Base-by-base conservation (phyloP, 768 basidiomycete genomes). In the Serendipita vermifera region DNA sequence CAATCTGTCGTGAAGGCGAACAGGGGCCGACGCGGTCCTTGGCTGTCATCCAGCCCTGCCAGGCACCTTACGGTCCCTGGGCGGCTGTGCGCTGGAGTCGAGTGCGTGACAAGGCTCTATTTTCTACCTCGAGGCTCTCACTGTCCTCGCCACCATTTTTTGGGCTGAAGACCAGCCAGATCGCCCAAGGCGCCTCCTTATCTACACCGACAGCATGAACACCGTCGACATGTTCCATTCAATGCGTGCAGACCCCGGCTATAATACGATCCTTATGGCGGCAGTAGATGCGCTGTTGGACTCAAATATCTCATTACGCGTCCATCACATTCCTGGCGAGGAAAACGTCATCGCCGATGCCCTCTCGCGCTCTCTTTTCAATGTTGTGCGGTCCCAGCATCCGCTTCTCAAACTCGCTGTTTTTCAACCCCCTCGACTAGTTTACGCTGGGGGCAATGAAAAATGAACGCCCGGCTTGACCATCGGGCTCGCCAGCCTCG, bases 261-360 rank as follows among this genome's bases (percentile, higher is more conserved):
- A 64, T 61, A 72, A 71, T 55, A 26, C 33, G 3, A 38, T 72
- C 3, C 55, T 71, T 1, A 39, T 48, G 24, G 35, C 27, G 6
- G 61, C 64, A 0, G 59, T 64, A 1, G 60, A 66, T 54, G 24
- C 64, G 1, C 24, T 67, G 0, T 2, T 67, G 1, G 7, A 17
- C 0, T 6, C 11, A 2, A 6, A 56, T 2, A 58, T 64, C 15
- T 32, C 66, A 3, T 40, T 68, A 0, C 60, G 64, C 0, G 63
- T 71, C 3, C 33, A 68, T 0, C 63, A 69, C 38, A 56, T 70
- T 20, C 59, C 64, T 0, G 66, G 68, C 0, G 17, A 43, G 0
- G 20, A 62, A 0, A 73, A 73, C 41, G 15, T 7, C 0, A 59
- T 69, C 1, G 69, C 69, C 0, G 70, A 72, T 46, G 65, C 68